Evolutionary conservation across 192 early-diverging fungal genomes (phyloP), one percentile per base, ranked within the genome.

Genomic region (Dimargaris xerosporica): DNA sequence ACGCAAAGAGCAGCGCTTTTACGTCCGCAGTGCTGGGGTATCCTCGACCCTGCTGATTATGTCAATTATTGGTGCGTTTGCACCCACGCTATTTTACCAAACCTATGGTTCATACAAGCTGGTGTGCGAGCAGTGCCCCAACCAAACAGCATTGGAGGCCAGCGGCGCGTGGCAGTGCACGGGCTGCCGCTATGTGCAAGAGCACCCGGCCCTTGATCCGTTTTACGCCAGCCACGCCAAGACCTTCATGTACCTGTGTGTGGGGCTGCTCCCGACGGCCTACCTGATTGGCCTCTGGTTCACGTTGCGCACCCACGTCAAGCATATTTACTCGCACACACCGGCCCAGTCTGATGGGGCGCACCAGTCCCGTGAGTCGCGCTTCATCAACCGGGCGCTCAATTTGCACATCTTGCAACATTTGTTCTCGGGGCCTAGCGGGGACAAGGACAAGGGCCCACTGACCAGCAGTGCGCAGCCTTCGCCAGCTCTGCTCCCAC

Each of bases 11-110:
- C 93, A 94, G 74, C 80, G 78, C 42, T 98, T 98, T 74, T 96
- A 98, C 69, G 87, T 85, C 52, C 94, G 94, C 69, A 85, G 86
- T 61, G 93, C 96, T 51, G 90, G 88, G 62, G 93, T 98, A n/a
- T 93, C 96, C 6, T 82, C 86, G 41, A 96, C 96, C 0, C 83
- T 98, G 82, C 80, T 98, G 13, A 91, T 96, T 67, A 88, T 95
- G 85, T 85, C 88, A 0, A 82, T 96, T 39, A 87, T 96, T 67
- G 93, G 90, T 15, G 86, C 82, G 21, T 87, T 98, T 73, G 90
- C 91, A 0, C 96, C 96, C 0, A 94, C 96, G 12, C 64, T 96
- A 31, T 98, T 96, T 64, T 95, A 94, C 71, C 84, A 91, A 60
- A 87, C 89, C 26, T 91, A 89, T 74, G 96, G 91, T 13, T 65